phyloP scores from a whole-genome alignment of 2,329 filamentous ascomycete species.

The Aspergillus sp. region DNA sequence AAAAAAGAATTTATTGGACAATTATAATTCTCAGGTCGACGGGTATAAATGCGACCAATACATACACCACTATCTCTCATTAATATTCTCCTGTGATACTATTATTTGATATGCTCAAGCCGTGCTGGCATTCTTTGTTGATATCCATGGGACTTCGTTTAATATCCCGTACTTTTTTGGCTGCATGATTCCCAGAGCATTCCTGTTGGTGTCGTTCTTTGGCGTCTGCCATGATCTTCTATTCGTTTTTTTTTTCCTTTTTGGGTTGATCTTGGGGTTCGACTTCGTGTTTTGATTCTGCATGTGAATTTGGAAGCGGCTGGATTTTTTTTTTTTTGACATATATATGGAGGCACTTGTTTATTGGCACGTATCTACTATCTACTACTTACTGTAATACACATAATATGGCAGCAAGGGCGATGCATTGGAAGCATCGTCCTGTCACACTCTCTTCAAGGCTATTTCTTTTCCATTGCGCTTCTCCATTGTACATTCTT shows the following conservation, averaged over 20 bases:
- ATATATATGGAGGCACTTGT: constrained; percentile 23
- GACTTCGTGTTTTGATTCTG: constrained; percentile 21
- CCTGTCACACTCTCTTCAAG: not conserved
- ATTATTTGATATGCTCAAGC: constrained; percentile 5
- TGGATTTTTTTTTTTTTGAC: constrained; percentile 18
- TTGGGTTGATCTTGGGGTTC: constrained; percentile 9
- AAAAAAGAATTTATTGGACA: not conserved
- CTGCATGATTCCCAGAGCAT: constrained; percentile 15
- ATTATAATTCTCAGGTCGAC: not conserved
- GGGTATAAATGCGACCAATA: not conserved
- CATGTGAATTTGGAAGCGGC: constrained; percentile 30
- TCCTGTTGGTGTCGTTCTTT: constrained; percentile 17
- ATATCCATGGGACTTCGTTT: constrained; percentile 9
- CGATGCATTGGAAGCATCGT: not conserved
- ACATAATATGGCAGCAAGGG: constrained; percentile 14
- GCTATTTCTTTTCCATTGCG: not conserved
- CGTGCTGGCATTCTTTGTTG: constrained; percentile 5
- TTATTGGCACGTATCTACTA: constrained; percentile 20
- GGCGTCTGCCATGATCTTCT: constrained; percentile 12
- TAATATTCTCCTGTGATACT: constrained; percentile 2
- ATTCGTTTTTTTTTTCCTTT: not conserved
- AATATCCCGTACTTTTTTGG: constrained; percentile 7
- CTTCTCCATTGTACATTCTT: not conserved
- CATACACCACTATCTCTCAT: not conserved
- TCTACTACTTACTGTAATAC: constrained; percentile 15